These are phyloP conservation scores for Xylariaceae sp. DNA, from an alignment of 2,329 filamentous ascomycete genomes.

Conservation along the genomic window DNA sequence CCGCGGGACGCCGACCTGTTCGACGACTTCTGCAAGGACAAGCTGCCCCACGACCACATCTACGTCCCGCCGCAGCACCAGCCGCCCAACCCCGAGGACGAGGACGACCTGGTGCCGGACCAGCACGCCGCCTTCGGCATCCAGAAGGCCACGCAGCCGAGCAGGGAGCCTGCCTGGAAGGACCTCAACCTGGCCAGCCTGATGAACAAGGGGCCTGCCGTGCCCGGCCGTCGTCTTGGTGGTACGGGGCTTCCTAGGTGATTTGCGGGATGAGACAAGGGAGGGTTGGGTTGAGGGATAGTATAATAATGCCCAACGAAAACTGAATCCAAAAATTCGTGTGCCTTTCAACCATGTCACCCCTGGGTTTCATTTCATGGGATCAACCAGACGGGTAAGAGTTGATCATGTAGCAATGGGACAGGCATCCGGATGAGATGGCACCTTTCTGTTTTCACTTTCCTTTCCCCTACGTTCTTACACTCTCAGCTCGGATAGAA, in stretches of 20 bases:
- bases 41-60: constrained; percentile 70
- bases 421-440: too few relatives aligned
- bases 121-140: constrained; percentile 87
- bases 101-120: constrained; percentile 83
- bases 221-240: constrained; percentile 7
- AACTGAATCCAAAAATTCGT: too few relatives aligned
- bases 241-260: constrained; percentile 33
- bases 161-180: constrained; percentile 69
- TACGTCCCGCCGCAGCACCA: constrained; percentile 75
- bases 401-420: too few relatives aligned
- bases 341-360: too few relatives aligned
- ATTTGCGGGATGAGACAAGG: too few relatives aligned
- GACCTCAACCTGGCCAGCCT: constrained; percentile 69
- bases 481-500: too few relatives aligned
- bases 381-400: too few relatives aligned
- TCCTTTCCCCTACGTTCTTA: too few relatives aligned
- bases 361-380: too few relatives aligned
- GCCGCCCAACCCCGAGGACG: constrained; percentile 80
- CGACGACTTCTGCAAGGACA: constrained; percentile 68
- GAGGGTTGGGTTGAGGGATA: too few relatives aligned
- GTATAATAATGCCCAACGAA: too few relatives aligned
- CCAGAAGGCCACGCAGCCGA: constrained; percentile 68
- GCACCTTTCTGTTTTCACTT: too few relatives aligned
- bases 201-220: constrained; percentile 54
- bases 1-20: constrained; percentile 72